Evolutionary conservation across 2,329 filamentous ascomycete species (phyloP).

Genomic region (Exophiala mesophila): DNA sequence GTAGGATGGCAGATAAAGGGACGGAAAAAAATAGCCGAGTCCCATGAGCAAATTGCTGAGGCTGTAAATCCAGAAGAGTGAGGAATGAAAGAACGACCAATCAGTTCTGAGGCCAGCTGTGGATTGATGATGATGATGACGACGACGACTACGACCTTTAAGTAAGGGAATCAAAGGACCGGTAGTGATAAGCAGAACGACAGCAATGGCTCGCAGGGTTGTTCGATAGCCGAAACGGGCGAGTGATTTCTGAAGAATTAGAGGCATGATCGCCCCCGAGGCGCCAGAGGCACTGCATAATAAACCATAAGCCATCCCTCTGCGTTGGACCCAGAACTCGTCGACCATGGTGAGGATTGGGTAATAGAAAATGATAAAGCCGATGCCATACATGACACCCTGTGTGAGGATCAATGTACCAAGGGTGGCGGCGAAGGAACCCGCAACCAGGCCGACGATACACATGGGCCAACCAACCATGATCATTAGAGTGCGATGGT

Average conservation of each 20-base stretch:
- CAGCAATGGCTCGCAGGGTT: constrained; percentile 41
- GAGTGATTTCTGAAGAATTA: constrained; percentile 42
- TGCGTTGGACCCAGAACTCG: constrained; percentile 37
- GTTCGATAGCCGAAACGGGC: constrained; percentile 38
- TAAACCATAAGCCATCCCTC: constrained; percentile 31
- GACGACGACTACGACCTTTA: constrained; percentile 33
- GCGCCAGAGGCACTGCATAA: constrained; percentile 35
- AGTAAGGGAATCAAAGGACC: constrained; percentile 38
- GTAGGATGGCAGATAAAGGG: constrained; percentile 37
- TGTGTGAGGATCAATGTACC: constrained; percentile 38
- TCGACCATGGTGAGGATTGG: constrained; percentile 39
- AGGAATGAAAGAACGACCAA: constrained; percentile 33
- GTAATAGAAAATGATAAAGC: constrained; percentile 37
- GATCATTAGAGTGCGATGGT: constrained; percentile 35
- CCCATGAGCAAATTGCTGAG: constrained; percentile 38
- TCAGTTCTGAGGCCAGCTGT: constrained; percentile 17
- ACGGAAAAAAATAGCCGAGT: constrained; percentile 36
- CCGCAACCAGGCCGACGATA: constrained; percentile 33
- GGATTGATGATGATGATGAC: constrained; percentile 9
- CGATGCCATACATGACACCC: constrained; percentile 38
- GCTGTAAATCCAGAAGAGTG: constrained; percentile 45
- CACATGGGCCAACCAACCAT: constrained; percentile 39
- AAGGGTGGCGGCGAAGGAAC: constrained; percentile 34
- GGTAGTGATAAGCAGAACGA: constrained; percentile 35
- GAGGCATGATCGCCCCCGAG: constrained; percentile 43